Conservation (phyloP, 495 filamentous ascomycete genomes). For the Lasiosphaeria miniovina region DNA sequence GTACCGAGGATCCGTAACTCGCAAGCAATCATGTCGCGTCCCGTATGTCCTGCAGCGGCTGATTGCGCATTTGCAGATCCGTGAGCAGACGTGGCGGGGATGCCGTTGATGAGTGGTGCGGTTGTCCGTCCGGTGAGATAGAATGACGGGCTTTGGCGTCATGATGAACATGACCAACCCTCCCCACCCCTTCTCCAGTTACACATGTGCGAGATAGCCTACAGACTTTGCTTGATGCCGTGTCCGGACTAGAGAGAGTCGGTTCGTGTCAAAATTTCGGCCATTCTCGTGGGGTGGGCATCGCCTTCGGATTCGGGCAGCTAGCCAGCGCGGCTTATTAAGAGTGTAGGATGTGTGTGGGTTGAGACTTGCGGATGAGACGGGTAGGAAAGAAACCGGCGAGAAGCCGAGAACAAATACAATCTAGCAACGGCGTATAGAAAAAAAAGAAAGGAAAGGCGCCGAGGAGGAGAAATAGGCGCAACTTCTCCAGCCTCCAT, state of each 20-base stretch:
- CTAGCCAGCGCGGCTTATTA: too few relatives aligned
- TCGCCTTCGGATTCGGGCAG: too few relatives aligned
- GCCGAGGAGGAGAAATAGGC: too few relatives aligned
- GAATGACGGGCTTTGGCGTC: background rate
- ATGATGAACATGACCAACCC: background rate
- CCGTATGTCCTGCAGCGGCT: background rate
- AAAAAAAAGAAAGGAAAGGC: too few relatives aligned
- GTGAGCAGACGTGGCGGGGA: background rate
- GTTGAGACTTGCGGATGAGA: too few relatives aligned
- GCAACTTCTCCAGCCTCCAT: too few relatives aligned
- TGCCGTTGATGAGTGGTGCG: background rate
- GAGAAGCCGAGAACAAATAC: too few relatives aligned
- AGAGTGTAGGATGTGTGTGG: too few relatives aligned
- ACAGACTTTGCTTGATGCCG: background rate
- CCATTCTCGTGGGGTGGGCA: background rate
- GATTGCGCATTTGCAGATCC: background rate
- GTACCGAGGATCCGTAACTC: background rate
- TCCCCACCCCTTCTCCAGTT: background rate
- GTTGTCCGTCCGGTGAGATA: background rate
- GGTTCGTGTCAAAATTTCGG: background rate
- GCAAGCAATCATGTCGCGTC: background rate
- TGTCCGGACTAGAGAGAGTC: background rate
- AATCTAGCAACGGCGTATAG: too few relatives aligned
- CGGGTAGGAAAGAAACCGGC: too few relatives aligned
- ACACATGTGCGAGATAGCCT: background rate